Evolutionary conservation across 108 stramenopile species (phyloP).

Genomic region (Fragilaria radians): DNA sequence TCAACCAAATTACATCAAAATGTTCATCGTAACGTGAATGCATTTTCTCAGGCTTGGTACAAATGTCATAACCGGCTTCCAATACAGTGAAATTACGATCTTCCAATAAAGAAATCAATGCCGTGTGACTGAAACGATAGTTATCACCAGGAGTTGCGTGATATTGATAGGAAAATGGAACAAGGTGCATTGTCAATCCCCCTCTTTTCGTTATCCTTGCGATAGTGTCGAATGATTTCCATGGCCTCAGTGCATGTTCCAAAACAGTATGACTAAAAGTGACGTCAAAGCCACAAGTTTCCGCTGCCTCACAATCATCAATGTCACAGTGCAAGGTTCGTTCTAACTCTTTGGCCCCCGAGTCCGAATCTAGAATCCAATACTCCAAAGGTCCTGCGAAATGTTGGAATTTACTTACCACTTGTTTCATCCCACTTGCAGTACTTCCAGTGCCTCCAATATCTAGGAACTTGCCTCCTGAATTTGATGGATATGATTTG

Average conservation of each 20-base stretch:
- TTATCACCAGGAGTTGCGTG: conserved; percentile 50
- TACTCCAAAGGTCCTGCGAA: conserved; percentile 41
- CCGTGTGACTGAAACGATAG: conserved; percentile 41
- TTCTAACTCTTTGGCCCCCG: conserved; percentile 25
- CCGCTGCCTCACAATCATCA: conserved; percentile 34
- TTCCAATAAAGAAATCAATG: conserved; percentile 22
- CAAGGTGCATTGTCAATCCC: conserved; percentile 39
- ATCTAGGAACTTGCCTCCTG: conserved; percentile 30
- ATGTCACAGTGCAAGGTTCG: conserved; percentile 36
- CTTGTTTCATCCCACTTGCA: conserved; percentile 35
- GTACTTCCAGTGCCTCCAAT: conserved; percentile 42
- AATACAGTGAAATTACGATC: conserved; percentile 39
- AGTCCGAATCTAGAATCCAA: conserved; percentile 41
- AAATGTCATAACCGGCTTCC: conserved; percentile 47
- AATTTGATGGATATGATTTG: conserved; percentile 14
- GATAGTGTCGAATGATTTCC: conserved; percentile 38
- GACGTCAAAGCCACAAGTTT: conserved; percentile 39
- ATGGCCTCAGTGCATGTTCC: conserved; percentile 34
- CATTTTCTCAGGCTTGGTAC: conserved; percentile 29
- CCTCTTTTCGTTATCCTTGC: conserved; percentile 42
- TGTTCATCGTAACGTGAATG: conserved; percentile 31
- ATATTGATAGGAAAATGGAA: conserved; percentile 42
- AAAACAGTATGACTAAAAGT: conserved; percentile 44
- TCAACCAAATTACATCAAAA: conserved; percentile 42
- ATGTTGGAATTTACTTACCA: conserved; percentile 40